phyloP scores from a whole-genome alignment of 176 grass and related monocot genomes.

The Eleusine coracana region DNA sequence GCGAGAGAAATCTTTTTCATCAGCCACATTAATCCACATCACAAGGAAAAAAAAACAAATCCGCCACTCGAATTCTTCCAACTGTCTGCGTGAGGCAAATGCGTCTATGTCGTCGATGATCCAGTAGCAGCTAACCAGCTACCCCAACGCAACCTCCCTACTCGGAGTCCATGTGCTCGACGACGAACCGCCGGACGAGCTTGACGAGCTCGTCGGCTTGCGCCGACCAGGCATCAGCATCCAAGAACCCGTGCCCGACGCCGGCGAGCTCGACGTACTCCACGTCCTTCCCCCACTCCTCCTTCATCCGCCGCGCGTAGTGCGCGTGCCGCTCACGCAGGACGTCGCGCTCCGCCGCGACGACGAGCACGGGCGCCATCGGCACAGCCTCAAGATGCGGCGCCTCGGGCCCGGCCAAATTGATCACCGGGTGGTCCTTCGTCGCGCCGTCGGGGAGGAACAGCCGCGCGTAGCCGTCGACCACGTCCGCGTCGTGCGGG shows the following conservation, averaged over 20 bases:
- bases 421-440: conserved; percentile 37
- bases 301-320: conserved; percentile 42
- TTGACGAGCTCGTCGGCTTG: conserved; percentile 39
- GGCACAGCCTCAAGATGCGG: conserved; percentile 16
- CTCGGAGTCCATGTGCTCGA: conserved; percentile 36
- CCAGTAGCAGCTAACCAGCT: too few relatives aligned
- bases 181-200: conserved; percentile 33
- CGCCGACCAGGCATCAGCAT: conserved; percentile 24
- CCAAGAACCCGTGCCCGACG: conserved; percentile 39
- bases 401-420: conserved; percentile 39
- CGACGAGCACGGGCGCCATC: conserved; percentile 37
- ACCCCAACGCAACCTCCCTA: too few relatives aligned
- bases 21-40: too few relatives aligned
- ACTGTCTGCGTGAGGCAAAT: too few relatives aligned
- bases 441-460: conserved; percentile 33
- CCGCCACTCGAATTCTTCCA: too few relatives aligned
- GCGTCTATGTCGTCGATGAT: too few relatives aligned
- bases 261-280: conserved; percentile 35
- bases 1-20: too few relatives aligned
- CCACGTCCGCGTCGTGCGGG: not conserved
- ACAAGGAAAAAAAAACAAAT: too few relatives aligned
- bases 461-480: too few relatives aligned
- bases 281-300: conserved; percentile 38
- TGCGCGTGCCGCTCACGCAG: conserved; percentile 38
- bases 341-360: conserved; percentile 41